Evolutionary conservation across 257 asterid species (phyloP).

Genomic region (Rubia yunnanensis): DNA sequence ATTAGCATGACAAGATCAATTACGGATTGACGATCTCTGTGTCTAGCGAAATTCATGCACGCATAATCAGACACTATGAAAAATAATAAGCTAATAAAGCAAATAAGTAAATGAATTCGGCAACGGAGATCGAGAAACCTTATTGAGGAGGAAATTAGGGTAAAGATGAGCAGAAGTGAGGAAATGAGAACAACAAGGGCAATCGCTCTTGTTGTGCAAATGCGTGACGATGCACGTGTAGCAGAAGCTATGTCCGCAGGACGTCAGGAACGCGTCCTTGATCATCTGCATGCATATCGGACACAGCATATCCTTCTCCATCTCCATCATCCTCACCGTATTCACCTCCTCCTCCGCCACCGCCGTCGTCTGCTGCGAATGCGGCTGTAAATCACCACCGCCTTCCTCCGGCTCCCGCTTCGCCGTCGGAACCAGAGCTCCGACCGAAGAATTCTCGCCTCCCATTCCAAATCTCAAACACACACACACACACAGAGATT

Average conservation of each 20-base stretch:
- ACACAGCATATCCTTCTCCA: slow-evolving; percentile 70
- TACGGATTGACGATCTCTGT: no score
- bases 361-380: background rate
- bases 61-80: background rate
- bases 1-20: background rate
- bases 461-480: background rate
- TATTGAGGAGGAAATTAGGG: slow-evolving; percentile 91
- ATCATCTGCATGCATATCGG: slow-evolving; percentile 93
- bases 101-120: background rate
- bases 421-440: slow-evolving; percentile 48
- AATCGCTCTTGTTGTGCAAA: slow-evolving; percentile 74
- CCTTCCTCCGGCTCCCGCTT: slow-evolving; percentile 32
- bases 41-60: background rate
- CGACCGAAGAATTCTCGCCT: slow-evolving; percentile 31
- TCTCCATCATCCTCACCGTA: slow-evolving; percentile 22
- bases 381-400: slow-evolving; percentile 19
- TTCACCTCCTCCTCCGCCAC: slow-evolving; percentile 20
- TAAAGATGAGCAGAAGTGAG: slow-evolving; percentile 55
- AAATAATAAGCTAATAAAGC: background rate
- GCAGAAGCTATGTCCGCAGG: slow-evolving; percentile 93
- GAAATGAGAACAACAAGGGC: slow-evolving; percentile 80
- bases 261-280: slow-evolving; percentile 74
- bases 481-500: background rate
- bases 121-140: slow-evolving; percentile 26
- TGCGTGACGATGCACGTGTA: slow-evolving; percentile 84